Conservation (phyloP, 805 yeast species). For the Candida ficus region DNA sequence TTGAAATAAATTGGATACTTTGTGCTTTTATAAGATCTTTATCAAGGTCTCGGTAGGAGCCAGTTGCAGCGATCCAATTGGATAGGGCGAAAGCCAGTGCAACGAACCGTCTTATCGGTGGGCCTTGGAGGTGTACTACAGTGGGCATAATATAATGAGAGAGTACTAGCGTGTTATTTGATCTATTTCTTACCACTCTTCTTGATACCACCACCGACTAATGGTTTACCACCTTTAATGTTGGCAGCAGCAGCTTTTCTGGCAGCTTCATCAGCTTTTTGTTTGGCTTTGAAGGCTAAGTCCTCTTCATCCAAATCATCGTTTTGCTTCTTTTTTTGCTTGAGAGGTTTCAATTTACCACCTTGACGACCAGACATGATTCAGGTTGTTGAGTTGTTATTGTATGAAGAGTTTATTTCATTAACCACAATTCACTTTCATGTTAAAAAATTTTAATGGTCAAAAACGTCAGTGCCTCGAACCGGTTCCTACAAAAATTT, state of each 20-base stretch:
- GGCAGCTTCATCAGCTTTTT: slow-evolving; percentile 91
- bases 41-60: neutral
- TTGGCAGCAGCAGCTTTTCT: slow-evolving; percentile 84
- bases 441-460: too few relatives aligned
- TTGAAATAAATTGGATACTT: neutral
- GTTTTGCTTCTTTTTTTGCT: slow-evolving; percentile 74
- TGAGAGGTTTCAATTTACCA: slow-evolving; percentile 81
- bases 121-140: neutral
- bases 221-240: slow-evolving; percentile 87
- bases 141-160: too few relatives aligned
- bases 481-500: neutral
- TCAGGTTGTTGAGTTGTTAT: slow-evolving; percentile 25
- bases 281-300: slow-evolving; percentile 84
- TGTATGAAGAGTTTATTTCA: too few relatives aligned
- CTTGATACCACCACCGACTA: slow-evolving; percentile 93
- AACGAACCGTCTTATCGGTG: neutral
- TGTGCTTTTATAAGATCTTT: neutral
- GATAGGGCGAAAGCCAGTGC: neutral
- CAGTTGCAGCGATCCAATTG: slow-evolving; percentile 4
- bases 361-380: slow-evolving; percentile 99
- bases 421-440: too few relatives aligned
- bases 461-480: too few relatives aligned
- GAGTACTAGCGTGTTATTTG: too few relatives aligned
- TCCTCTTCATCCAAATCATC: slow-evolving; percentile 85
- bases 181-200: slow-evolving; percentile 63